Percentiles rank a stretch among this genome's conserved stretches.
phyloP scores from a whole-genome alignment of 2,329 filamentous ascomycete species.

The Fusarium verticillioides region DNA sequence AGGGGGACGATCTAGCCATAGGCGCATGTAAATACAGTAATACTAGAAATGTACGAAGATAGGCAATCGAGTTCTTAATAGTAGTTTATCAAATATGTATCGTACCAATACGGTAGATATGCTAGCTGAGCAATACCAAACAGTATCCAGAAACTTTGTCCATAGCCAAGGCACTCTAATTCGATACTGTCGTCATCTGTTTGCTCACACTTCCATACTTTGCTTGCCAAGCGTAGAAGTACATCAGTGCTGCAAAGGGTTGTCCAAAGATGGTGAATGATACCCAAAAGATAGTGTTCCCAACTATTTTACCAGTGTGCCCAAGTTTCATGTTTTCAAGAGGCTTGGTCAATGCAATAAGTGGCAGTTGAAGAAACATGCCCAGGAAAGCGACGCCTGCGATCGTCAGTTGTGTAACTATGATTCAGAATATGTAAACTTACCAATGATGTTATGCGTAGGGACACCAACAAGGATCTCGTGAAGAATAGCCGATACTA shows the following conservation, averaged over 20 bases:
- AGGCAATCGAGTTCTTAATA: slow-evolving; percentile 4
- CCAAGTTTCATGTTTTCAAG: slow-evolving; percentile 82
- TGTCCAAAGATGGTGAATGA: slow-evolving; percentile 96
- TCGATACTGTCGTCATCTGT: slow-evolving; percentile 39
- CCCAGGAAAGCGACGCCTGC: slow-evolving; percentile 89
- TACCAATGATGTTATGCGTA: slow-evolving; percentile 92
- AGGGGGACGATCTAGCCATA: not conserved
- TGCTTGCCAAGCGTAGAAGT: slow-evolving; percentile 98
- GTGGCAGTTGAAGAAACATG: slow-evolving; percentile 92
- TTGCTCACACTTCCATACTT: slow-evolving; percentile 89
- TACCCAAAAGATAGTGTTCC: slow-evolving; percentile 96
- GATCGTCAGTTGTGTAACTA: slow-evolving; percentile 14
- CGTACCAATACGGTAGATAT: slow-evolving; percentile 3
- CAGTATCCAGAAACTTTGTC: not conserved
- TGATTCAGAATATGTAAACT: slow-evolving; percentile 37
- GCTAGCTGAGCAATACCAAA: not conserved
- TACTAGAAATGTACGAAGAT: not conserved
- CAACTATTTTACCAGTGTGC: slow-evolving; percentile 77
- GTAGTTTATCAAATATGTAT: slow-evolving; percentile 4
- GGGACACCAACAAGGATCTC: slow-evolving; percentile 93
- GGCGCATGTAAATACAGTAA: not conserved
- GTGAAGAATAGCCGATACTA: slow-evolving; percentile 88
- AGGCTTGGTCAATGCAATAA: slow-evolving; percentile 83
- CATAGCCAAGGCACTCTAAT: slow-evolving; percentile 1
- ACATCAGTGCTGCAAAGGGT: slow-evolving; percentile 89